Evolutionary conservation across 495 filamentous ascomycete species (phyloP), one percentile per base, ranked within the genome.

Genomic region (Penicillium silybi): DNA sequence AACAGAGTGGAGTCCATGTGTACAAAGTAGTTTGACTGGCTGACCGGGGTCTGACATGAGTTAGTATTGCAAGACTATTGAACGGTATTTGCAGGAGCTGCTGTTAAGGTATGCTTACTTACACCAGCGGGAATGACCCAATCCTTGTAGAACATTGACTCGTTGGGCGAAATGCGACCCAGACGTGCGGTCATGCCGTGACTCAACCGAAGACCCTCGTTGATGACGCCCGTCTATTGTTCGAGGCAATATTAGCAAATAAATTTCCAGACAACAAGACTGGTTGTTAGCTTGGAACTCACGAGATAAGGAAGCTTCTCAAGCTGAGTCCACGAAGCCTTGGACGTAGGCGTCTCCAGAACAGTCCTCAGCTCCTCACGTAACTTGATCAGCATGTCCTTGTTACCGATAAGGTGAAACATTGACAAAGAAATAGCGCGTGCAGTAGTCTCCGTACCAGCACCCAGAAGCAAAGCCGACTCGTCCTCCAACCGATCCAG

Each of bases 221-320:
- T 56, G 13, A 83, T 63, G 0, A 72, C 66, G 9, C 65, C 80
- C 6, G 55, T 64, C 70, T 76, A 53, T 15, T 0, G 20, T 13
- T 11, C 6, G 22, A 9, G 18, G 4, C 18, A 4, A 15, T 11
- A 11, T 16, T 35, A 22, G 9, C 3, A 2, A 1, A 11, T 10
- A 2, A 9, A 5, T 29, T 29, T 7, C 26, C 26, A 3, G 26
- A 29, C 2, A 29, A 29, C 4, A 29, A 9, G 7, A 29, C n/a
- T n/a, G n/a, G n/a, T 32, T 13, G 6, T 13, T 15, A 42, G 27
- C 13, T 37, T 11, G n/a, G 11, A 13, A 55, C 53, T 48, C 43
- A 69, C 67, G 46, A 84, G 53, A 54, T 81, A 81, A 0, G 80
- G 77, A 19, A 84, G 60, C 22, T 69, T 47, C 49, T 83, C 78